Evolutionary conservation across 441 rosid genomes (phyloP), one percentile per base, ranked within the genome.

Genomic region (Adansonia rubrostipa): DNA sequence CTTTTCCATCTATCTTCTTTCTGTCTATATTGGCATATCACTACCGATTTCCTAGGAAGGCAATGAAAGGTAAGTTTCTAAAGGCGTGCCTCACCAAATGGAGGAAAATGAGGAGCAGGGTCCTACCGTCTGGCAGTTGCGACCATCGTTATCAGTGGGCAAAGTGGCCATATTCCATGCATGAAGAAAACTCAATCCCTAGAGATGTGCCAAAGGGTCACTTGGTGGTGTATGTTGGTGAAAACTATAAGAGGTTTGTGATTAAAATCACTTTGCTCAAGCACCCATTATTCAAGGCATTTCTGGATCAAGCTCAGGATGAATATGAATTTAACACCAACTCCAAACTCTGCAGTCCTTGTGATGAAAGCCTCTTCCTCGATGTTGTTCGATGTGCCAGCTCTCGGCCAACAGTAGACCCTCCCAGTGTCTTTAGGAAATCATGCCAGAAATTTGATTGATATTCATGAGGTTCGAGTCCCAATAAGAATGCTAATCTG

Each of bases 151-250:
- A 80, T 54, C 82, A 87, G 70, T 73, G 90, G 90, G 83, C 76
- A 9, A 78, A 91, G 45, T 80, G 90, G 89, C 80, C 74, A 17
- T 4, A 19, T 78, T 36, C 48, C 48, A 36, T 36, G 86, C 84
- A 78, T 13, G 88, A 87, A 75, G 87, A 81, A 50, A 78, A 77
- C 71, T 81, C 80, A 36, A 90, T 92, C 65, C 99, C 99, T 47
- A 83, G 77, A 77, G 99, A 96, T 80, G 97, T 96, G 1, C 97
- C 99, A 14, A 96, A 91, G 78, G 97, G 98, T 64, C 98, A 94
- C 78, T 82, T 94, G 24, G 97, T 84, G 42, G 97, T 96, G 8
- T 96, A 96, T 61, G 97, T 92, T 6, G 98, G 99, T 2, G 91
- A 96, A 20, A 81, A 88, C 15, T 80, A 57, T 80, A 92, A 75